Base-by-base conservation (phyloP, 1,139 yeast species). In the Eremothecium sinecaudum region DNA sequence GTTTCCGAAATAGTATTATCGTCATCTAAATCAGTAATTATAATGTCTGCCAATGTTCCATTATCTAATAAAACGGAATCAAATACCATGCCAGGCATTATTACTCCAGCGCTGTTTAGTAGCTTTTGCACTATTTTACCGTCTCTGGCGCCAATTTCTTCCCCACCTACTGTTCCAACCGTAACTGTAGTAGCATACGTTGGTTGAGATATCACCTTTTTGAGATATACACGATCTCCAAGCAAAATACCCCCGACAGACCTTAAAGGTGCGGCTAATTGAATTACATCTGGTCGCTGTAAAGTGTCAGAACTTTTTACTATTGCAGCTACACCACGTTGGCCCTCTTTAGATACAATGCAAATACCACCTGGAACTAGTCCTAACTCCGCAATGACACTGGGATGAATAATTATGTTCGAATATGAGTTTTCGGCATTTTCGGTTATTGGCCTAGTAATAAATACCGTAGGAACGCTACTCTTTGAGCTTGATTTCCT, bases 171-270 rank as follows among this genome's bases (percentile, higher is more conserved):
- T 0, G 61, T 51, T 1, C 60, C 62, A 5, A 68, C 51, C 0
- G 43, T 42, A 2, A 61, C 50, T 13, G 39, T 42, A 3, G 53
- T 40, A 3, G 79, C 77, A 45, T 68, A 67, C 1, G 58, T 56
- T 3, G 84, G 84, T 37, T 74, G 79, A 2, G 53, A 46, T 2
- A 55, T 41, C 20, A 63, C 59, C 45, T 67, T 75, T 6, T 51
- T 51, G 0, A 86, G 46, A 15, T 61, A 61, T 1, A 82, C 60
- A 38, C 94, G 61, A 47, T 84, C 94, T 18, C 96, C 96, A 8
- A 80, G 61, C 5, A 80, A 53, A 4, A 80, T 50, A 7, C 79
- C 81, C 1, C 73, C 69, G 14, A 77, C 61, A 2, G 61, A 53
- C 39, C 92, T 60, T 28, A 74, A 53, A 4, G 63, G 46, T 1